These are phyloP conservation scores for Amanita inopinata DNA, from an alignment of 768 basidiomycete species.

Conservation along the genomic window DNA sequence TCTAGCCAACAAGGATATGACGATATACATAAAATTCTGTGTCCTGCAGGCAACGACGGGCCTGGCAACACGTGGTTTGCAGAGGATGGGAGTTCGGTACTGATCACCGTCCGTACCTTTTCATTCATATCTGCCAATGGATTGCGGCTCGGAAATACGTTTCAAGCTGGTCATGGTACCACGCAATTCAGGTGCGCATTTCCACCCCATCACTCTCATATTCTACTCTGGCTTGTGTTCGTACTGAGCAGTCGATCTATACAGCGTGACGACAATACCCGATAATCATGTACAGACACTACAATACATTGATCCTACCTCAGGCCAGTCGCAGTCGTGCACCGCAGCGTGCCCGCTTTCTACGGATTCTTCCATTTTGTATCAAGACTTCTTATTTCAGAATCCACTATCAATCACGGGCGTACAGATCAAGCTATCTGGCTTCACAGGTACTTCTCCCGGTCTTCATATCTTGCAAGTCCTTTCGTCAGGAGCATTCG, in stretches of 20 bases:
- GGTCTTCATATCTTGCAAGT: constrained; percentile 90
- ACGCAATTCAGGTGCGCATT: constrained; percentile 72
- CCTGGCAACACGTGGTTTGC: constrained; percentile 82
- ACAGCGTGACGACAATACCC: constrained; percentile 79
- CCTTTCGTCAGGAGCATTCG: constrained; percentile 86
- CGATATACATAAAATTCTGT: constrained; percentile 64
- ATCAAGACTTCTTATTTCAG: constrained; percentile 90
- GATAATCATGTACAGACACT: constrained; percentile 76
- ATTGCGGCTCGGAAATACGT: constrained; percentile 86
- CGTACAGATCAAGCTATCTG: constrained; percentile 72
- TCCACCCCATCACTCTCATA: constrained; percentile 2
- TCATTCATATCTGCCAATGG: constrained; percentile 67
- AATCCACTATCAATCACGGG: constrained; percentile 66
- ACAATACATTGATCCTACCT: constrained; percentile 67
- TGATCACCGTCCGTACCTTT: constrained; percentile 73
- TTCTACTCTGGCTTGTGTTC: constrained; percentile 6
- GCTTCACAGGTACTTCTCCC: constrained; percentile 64
- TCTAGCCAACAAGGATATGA: constrained; percentile 50
- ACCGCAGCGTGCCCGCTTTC: constrained; percentile 70
- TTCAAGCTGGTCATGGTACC: constrained; percentile 71
- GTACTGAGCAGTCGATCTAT: constrained; percentile 11
- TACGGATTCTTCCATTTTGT: constrained; percentile 64
- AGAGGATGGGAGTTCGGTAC: constrained; percentile 54
- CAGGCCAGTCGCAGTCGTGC: constrained; percentile 72
- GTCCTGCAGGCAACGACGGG: constrained; percentile 76